Percentiles rank a stretch among this genome's conserved stretches.
phyloP scores from a whole-genome alignment of 192 early-diverging fungal species.

The Allomyces macrogynus region DNA sequence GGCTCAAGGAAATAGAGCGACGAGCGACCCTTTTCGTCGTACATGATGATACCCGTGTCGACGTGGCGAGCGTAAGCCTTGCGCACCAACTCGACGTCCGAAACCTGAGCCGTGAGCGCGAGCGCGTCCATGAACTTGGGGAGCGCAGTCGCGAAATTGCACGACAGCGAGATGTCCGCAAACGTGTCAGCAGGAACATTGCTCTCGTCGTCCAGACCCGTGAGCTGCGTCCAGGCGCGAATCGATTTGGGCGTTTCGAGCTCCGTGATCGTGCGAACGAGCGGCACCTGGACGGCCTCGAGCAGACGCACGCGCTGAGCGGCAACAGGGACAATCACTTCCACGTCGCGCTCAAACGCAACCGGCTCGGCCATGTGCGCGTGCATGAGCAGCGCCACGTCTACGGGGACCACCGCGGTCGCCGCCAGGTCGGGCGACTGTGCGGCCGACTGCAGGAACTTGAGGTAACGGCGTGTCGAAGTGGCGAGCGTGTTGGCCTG shows the following conservation, averaged over 20 bases:
- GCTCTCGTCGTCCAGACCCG: background rate
- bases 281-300: background rate
- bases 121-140: background rate
- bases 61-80: background rate
- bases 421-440: too few species aligned
- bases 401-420: background rate
- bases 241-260: background rate
- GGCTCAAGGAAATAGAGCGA: background rate
- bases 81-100: background rate
- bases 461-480: too few species aligned
- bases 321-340: background rate
- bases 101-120: background rate
- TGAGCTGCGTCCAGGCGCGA: background rate
- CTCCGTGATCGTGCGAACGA: background rate
- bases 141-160: too few species aligned
- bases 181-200: too few species aligned
- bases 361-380: background rate
- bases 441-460: too few species aligned
- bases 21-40: background rate
- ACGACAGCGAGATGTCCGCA: too few species aligned
- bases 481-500: too few species aligned
- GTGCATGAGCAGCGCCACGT: background rate
- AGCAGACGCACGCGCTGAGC: background rate
- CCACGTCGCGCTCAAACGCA: background rate
- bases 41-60: background rate